These are phyloP conservation scores for Salvia splendens DNA, from an alignment of 257 asterid species.

Conservation along the genomic window DNA sequence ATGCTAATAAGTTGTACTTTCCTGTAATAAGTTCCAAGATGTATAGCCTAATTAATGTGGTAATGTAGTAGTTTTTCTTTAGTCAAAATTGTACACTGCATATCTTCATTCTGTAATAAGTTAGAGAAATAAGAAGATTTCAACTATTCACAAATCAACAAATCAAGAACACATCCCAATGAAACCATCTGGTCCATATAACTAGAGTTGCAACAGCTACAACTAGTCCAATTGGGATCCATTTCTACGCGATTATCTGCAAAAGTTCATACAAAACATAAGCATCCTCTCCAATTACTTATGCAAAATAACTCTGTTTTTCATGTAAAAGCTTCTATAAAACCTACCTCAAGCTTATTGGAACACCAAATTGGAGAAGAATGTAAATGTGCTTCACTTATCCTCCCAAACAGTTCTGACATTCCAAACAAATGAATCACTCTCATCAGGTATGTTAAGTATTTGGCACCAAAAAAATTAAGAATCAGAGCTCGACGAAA, in stretches of 20 bases:
- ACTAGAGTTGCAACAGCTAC: constrained; percentile 47
- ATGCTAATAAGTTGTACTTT: constrained; percentile 22
- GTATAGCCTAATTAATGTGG: not conserved
- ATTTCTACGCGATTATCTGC: constrained; percentile 57
- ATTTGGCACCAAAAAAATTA: not conserved
- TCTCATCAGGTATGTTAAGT: not conserved
- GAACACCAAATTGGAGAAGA: constrained; percentile 57
- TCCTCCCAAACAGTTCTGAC: constrained; percentile 47
- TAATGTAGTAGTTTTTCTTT: not conserved
- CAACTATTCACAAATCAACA: not conserved
- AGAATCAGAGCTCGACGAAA: not conserved
- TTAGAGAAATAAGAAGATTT: constrained; percentile 10
- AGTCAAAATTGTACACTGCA: not conserved
- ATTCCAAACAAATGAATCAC: not conserved
- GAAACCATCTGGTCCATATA: constrained; percentile 32
- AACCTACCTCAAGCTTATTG: constrained; percentile 53
- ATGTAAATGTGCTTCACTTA: constrained; percentile 41
- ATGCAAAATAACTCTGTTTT: not conserved
- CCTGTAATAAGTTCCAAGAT: not conserved
- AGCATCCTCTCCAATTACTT: not conserved
- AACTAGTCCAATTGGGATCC: constrained; percentile 55
- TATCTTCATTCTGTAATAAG: constrained; percentile 20
- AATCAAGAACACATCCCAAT: not conserved
- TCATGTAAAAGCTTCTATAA: not conserved
- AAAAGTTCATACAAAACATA: constrained; percentile 8